Conservation (phyloP, 805 yeast species). For the Candida corydali region DNA sequence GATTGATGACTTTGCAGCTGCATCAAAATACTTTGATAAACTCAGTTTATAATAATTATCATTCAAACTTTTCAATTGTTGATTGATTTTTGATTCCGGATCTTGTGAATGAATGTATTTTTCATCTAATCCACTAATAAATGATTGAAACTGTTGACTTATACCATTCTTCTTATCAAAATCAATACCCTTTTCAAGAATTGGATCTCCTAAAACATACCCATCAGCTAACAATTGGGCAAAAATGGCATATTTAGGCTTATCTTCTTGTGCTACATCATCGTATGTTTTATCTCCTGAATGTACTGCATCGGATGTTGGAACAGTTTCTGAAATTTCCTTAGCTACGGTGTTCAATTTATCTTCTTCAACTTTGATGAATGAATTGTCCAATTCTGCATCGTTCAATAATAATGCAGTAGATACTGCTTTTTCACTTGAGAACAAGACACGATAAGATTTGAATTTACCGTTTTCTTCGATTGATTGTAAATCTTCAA, state of each 20-base stretch:
- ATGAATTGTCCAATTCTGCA: constrained; percentile 63
- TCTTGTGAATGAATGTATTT: constrained; percentile 57
- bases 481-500: constrained; percentile 30
- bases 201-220: constrained; percentile 58
- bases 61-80: constrained; percentile 34
- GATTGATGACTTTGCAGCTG: constrained; percentile 40
- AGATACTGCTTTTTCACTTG: constrained; percentile 54
- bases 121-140: constrained; percentile 50
- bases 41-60: constrained; percentile 10
- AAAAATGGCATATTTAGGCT: constrained; percentile 70
- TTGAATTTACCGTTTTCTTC: constrained; percentile 25
- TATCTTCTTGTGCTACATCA: constrained; percentile 68
- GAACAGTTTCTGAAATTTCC: not conserved
- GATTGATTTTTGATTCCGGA: constrained; percentile 40
- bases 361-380: constrained; percentile 42
- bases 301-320: constrained; percentile 18
- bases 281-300: constrained; percentile 32
- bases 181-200: constrained; percentile 56
- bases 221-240: constrained; percentile 78
- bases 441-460: constrained; percentile 50
- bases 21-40: constrained; percentile 40
- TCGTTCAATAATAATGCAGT: constrained; percentile 71
- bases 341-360: constrained; percentile 7
- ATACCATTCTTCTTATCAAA: constrained; percentile 64
- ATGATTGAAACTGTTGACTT: constrained; percentile 51